Evolutionary conservation across 2,329 filamentous ascomycete genomes (phyloP).

Genomic region (Xylariaceae sp.): DNA sequence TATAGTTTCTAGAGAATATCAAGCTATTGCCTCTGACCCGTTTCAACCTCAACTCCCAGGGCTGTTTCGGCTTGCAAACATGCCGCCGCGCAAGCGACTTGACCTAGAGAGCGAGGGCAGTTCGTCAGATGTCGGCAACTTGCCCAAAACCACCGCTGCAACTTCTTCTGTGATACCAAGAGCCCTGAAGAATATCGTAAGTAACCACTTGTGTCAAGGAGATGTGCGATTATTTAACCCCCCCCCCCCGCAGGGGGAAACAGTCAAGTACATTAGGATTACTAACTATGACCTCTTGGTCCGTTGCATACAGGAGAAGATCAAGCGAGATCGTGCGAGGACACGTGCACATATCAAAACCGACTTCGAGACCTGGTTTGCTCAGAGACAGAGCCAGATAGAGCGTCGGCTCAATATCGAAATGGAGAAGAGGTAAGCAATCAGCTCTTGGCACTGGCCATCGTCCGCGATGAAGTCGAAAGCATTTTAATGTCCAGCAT

Average conservation of each 20-base stretch:
- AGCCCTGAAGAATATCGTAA: constrained; percentile 25
- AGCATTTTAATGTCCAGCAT: too few relatives aligned
- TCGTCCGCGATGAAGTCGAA: neutral
- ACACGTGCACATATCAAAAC: constrained; percentile 18
- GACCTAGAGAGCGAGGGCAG: neutral
- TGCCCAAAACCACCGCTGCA: constrained; percentile 6
- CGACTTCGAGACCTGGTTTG: constrained; percentile 13
- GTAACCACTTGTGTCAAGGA: constrained; percentile 2
- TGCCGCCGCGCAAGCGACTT: constrained; percentile 1
- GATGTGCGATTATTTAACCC: too few relatives aligned
- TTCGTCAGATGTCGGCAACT: constrained; percentile 12
- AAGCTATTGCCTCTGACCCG: too few relatives aligned
- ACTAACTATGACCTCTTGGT: neutral
- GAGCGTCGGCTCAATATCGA: constrained; percentile 15
- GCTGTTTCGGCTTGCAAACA: too few relatives aligned
- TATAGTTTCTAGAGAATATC: too few relatives aligned
- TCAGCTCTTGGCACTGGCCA: too few relatives aligned
- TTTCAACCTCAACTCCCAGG: too few relatives aligned
- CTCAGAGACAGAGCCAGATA: constrained; percentile 15
- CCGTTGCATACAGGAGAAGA: constrained; percentile 21
- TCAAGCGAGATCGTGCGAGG: constrained; percentile 17
- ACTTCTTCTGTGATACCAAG: constrained; percentile 13
- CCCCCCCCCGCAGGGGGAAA: too few relatives aligned
- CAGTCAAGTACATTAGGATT: neutral
- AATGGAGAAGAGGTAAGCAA: constrained; percentile 19